A percentile compares a stretch with the other conserved stretches of the same genome.
Evolutionary conservation across 2,329 filamentous ascomycete genomes (phyloP).

Genomic region (Hymenoscyphus repandus): DNA sequence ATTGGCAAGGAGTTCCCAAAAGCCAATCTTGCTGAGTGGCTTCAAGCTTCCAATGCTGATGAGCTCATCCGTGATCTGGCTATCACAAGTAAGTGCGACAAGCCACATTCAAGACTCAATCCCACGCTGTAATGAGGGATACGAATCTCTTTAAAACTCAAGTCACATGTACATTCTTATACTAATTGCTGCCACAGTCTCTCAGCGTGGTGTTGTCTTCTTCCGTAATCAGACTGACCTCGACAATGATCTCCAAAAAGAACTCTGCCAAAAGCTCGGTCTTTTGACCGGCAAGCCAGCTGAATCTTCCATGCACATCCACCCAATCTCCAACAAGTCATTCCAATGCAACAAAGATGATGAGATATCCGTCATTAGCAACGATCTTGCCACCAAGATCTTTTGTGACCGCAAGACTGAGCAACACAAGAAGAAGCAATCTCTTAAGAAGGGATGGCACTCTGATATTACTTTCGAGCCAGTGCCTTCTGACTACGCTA

Average conservation of each 20-base stretch:
- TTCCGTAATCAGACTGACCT: slow-evolving; percentile 44
- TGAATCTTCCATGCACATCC: slow-evolving; percentile 48
- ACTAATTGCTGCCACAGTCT: slow-evolving; percentile 42
- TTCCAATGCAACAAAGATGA: slow-evolving; percentile 38
- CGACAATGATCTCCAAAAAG: slow-evolving; percentile 41
- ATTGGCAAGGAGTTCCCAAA: slow-evolving; percentile 59
- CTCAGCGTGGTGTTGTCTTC: slow-evolving; percentile 54
- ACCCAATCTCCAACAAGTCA: slow-evolving; percentile 46
- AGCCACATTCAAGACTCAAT: slow-evolving; percentile 27
- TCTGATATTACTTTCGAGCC: slow-evolving; percentile 50
- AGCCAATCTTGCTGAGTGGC: slow-evolving; percentile 53
- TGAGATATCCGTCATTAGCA: slow-evolving; percentile 59
- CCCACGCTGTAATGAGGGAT: background rate
- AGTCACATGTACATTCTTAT: background rate
- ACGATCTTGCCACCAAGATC: slow-evolving; percentile 45
- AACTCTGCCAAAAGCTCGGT: slow-evolving; percentile 45
- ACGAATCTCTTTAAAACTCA: background rate
- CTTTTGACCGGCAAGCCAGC: slow-evolving; percentile 53
- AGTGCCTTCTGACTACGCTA: slow-evolving; percentile 48
- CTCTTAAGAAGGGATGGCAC: slow-evolving; percentile 47
- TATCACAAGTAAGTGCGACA: slow-evolving; percentile 41
- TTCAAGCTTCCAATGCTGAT: slow-evolving; percentile 57
- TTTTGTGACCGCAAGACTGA: slow-evolving; percentile 39
- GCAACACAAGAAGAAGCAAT: slow-evolving; percentile 37
- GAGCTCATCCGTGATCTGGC: slow-evolving; percentile 59